Conservation (phyloP, 768 basidiomycete genomes). For the Steccherinum ochraceum region DNA sequence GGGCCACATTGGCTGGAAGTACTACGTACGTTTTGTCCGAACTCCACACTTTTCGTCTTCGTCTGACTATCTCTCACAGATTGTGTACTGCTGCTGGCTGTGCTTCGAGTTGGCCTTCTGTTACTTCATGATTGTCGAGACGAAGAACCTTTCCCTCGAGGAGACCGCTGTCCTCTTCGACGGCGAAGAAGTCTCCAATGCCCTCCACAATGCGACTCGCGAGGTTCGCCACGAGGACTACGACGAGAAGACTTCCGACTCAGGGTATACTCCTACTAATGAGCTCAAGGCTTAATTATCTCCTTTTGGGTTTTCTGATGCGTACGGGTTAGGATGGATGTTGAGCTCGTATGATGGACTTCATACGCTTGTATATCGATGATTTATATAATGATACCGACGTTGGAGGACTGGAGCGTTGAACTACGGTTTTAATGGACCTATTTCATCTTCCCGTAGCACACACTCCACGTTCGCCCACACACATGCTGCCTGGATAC, state of each 20-base stretch:
- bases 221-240: constrained; percentile 14
- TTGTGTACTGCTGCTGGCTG: constrained; percentile 71
- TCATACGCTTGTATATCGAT: background rate
- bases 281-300: constrained; percentile 11
- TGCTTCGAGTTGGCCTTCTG: constrained; percentile 57
- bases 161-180: constrained; percentile 82
- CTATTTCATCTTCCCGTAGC: no score
- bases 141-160: constrained; percentile 67
- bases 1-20: constrained; percentile 61
- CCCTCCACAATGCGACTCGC: constrained; percentile 2
- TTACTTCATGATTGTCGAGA: constrained; percentile 67
- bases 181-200: constrained; percentile 45
- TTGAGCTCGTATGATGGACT: background rate
- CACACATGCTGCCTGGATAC: no score
- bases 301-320: background rate
- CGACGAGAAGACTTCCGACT: constrained; percentile 19
- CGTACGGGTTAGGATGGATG: background rate
- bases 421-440: no score
- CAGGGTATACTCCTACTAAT: constrained; percentile 8
- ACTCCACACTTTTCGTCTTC: background rate
- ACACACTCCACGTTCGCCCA: no score
- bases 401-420: no score
- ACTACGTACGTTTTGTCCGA: constrained; percentile 45
- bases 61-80: constrained; percentile 21
- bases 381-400: background rate